phyloP scores from a whole-genome alignment of 805 yeast genomes.

The Cyberlindnera veronae region DNA sequence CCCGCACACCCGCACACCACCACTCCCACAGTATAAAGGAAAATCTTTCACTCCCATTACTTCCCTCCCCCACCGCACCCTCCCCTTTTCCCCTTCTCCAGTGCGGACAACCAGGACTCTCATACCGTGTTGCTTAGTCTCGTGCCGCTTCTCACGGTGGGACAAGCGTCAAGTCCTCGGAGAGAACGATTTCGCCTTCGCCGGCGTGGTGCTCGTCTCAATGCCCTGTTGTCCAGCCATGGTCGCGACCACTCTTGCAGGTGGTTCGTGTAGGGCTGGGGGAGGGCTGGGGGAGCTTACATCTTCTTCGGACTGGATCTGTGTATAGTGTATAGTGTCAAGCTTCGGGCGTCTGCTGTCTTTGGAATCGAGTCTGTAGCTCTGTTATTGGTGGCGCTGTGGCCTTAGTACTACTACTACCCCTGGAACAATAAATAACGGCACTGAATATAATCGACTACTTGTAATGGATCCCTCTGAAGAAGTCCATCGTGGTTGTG shows the following conservation, averaged over 20 bases:
- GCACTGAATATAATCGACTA: too few relatives aligned
- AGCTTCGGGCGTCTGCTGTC: too few relatives aligned
- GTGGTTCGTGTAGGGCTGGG: constrained; percentile 34
- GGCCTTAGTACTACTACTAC: too few relatives aligned
- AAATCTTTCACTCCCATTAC: constrained; percentile 1
- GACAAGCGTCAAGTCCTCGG: constrained; percentile 71
- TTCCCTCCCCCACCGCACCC: background rate
- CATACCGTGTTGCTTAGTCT: constrained; percentile 67
- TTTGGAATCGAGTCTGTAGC: too few relatives aligned
- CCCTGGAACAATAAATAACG: too few relatives aligned
- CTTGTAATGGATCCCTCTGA: constrained; percentile 44
- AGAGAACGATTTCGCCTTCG: constrained; percentile 44
- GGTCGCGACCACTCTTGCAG: constrained; percentile 36
- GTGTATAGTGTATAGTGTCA: background rate
- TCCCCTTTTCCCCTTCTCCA: constrained; percentile 16
- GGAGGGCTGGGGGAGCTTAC: constrained; percentile 74
- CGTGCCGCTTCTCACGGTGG: constrained; percentile 29
- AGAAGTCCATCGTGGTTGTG: constrained; percentile 91
- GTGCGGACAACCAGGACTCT: constrained; percentile 78
- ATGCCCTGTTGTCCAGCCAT: constrained; percentile 50
- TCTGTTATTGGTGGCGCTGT: too few relatives aligned
- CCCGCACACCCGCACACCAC: constrained; percentile 1
- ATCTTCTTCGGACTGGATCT: constrained; percentile 17
- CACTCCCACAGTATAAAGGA: background rate
- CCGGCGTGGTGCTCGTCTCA: constrained; percentile 52